These are phyloP conservation scores for Glycine latifolia DNA, from an alignment of 306 rosid species.

Conservation along the genomic window DNA sequence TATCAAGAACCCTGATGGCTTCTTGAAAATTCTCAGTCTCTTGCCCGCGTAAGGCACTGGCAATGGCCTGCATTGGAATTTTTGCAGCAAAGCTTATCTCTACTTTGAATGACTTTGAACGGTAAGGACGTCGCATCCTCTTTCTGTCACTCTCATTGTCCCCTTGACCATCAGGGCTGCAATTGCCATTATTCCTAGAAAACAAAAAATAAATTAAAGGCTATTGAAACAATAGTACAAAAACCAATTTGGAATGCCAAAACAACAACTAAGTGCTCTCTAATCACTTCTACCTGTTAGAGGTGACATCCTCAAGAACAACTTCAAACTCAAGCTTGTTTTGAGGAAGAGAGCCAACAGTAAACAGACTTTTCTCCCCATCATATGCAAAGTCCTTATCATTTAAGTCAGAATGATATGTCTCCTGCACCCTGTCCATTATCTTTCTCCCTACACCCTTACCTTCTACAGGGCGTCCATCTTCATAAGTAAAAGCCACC, in stretches of 20 bases:
- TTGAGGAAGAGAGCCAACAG: slow-evolving; percentile 85
- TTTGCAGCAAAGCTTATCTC: slow-evolving; percentile 89
- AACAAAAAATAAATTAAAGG: not conserved
- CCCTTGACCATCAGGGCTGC: slow-evolving; percentile 66
- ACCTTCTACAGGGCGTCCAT: slow-evolving; percentile 87
- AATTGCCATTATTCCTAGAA: slow-evolving; percentile 73
- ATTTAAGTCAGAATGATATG: slow-evolving; percentile 69
- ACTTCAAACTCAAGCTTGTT: slow-evolving; percentile 86
- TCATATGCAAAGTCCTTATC: slow-evolving; percentile 93
- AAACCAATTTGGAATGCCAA: slow-evolving; percentile 1
- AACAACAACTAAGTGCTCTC: slow-evolving; percentile 24
- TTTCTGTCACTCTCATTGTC: slow-evolving; percentile 78
- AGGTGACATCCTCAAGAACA: slow-evolving; percentile 71
- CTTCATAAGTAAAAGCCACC: slow-evolving; percentile 83
- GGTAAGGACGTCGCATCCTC: slow-evolving; percentile 75
- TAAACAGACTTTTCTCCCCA: slow-evolving; percentile 90
- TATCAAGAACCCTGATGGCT: slow-evolving; percentile 90
- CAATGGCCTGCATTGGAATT: slow-evolving; percentile 90
- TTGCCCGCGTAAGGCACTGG: slow-evolving; percentile 83
- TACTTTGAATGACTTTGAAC: slow-evolving; percentile 72
- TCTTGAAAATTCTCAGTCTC: slow-evolving; percentile 91
- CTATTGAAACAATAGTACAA: not conserved
- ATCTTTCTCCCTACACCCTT: slow-evolving; percentile 90
- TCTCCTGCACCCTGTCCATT: slow-evolving; percentile 79
- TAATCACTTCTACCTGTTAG: slow-evolving; percentile 63